These are phyloP conservation scores for Cercospora zeina DNA, from an alignment of 2,329 filamentous ascomycete species.

Conservation along the genomic window DNA sequence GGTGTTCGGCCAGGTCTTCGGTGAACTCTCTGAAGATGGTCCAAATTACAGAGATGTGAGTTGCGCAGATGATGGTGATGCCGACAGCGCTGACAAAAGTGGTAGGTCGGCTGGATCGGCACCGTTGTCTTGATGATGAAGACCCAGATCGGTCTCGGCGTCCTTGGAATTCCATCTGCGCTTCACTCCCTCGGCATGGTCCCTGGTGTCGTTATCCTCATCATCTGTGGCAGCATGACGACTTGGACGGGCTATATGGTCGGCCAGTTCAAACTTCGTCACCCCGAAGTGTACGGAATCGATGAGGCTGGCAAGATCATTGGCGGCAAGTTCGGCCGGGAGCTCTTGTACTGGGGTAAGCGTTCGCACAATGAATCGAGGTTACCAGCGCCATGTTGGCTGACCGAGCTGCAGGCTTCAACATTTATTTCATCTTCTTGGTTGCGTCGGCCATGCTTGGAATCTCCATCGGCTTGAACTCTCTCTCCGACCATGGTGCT, in stretches of 20 bases:
- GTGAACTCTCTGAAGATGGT: constrained; percentile 25
- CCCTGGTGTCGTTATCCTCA: constrained; percentile 51
- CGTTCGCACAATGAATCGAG: not conserved
- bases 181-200: constrained; percentile 49
- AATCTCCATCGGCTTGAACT: constrained; percentile 35
- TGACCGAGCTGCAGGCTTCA: constrained; percentile 7
- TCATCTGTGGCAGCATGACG: constrained; percentile 47
- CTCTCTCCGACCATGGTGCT: constrained; percentile 34
- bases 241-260: constrained; percentile 54
- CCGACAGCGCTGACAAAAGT: not conserved
- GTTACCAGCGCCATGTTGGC: not conserved
- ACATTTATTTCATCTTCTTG: constrained; percentile 33
- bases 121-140: constrained; percentile 51
- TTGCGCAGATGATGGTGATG: not conserved
- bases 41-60: constrained; percentile 33
- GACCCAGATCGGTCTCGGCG: constrained; percentile 49
- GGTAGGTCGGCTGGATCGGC: constrained; percentile 45
- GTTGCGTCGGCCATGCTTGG: constrained; percentile 43
- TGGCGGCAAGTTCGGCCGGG: constrained; percentile 55
- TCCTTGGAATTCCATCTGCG: constrained; percentile 53
- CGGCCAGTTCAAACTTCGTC: constrained; percentile 56
- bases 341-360: constrained; percentile 45
- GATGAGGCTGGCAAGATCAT: constrained; percentile 58
- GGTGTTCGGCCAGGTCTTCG: constrained; percentile 17
- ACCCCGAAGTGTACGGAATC: constrained; percentile 59